Base-by-base conservation (phyloP, 768 basidiomycete species). In the Lactarius akahatsu region DNA sequence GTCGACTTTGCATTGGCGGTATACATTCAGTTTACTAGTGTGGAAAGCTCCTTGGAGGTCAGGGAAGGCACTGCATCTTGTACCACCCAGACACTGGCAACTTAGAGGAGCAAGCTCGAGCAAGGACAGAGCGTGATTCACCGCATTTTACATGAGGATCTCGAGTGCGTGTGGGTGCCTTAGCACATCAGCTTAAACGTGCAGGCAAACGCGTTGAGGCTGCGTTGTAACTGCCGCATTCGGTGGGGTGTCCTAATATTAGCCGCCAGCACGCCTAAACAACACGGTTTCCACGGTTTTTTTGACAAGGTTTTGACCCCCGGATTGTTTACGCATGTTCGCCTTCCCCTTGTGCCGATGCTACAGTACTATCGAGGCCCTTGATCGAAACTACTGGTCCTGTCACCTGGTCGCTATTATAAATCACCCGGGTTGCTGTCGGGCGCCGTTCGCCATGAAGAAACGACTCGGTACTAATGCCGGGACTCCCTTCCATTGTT, bases 151-250 rank as follows among this genome's bases (percentile, higher is more conserved):
- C 40, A 60, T 23, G 40, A 34, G 20, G 59, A 43, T 38, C 61
- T 41, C 40, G 56, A n/a, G 50, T 38, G 61, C 16, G 32, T 54
- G 52, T 62, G 34, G 30, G 56, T 57, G 8, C 56, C 18, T 32
- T 36, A 34, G 43, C 30, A 50, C 38, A 58, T 56, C 41, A 45
- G 30, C 47, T 34, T 52, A n/a, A 41, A 63, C 66, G 30, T 36
- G 66, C 57, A 56, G 57, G 41, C 55, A 63, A 59, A 36, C 18
- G 61, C 66, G 57, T 59, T 59, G 61, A 59, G 61, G 54, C n/a
- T 43, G 61, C 66, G 54, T 66, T 57, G 59, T 61, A 26, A 32
- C 5, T 7, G 30, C n/a, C 56, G 32, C 6, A 18, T 45, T 43
- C 9, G 10, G 40, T 18, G 16, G 50, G 3, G 20, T 7, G 3